These are phyloP conservation scores for Metschnikowia continentalis DNA, from an alignment of 805 yeast species.

Conservation along the genomic window DNA sequence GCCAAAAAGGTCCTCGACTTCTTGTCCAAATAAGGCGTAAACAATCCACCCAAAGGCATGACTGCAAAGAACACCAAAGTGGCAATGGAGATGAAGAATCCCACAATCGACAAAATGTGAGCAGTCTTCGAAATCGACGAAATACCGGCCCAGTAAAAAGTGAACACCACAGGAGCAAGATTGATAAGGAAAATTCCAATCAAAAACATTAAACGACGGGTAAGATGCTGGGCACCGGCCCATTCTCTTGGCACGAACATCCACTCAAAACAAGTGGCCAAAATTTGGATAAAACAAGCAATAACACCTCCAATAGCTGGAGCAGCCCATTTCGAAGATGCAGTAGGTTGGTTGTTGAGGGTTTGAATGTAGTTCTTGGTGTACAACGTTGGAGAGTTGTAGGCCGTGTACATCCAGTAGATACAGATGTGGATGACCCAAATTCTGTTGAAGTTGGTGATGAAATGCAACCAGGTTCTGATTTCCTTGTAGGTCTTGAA, in stretches of 20 bases:
- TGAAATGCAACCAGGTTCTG: conserved; percentile 72
- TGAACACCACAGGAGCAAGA: conserved; percentile 81
- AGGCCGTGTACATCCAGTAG: conserved; percentile 94
- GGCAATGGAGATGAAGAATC: conserved; percentile 81
- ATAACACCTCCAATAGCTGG: conserved; percentile 89
- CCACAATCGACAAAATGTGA: conserved; percentile 73
- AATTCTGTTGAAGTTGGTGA: conserved; percentile 77
- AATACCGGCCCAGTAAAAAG: conserved; percentile 75
- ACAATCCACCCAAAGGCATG: conserved; percentile 96
- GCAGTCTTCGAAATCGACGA: conserved; percentile 67
- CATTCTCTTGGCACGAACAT: conserved; percentile 93
- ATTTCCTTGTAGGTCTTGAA: conserved; percentile 71
- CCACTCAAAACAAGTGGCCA: conserved; percentile 92
- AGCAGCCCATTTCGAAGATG: conserved; percentile 90
- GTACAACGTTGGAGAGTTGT: conserved; percentile 86
- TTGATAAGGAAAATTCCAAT: conserved; percentile 62
- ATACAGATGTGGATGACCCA: conserved; percentile 90
- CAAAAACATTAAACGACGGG: conserved; percentile 81
- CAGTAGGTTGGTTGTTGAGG: conserved; percentile 77
- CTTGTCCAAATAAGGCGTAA: conserved; percentile 87
- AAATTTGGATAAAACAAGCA: conserved; percentile 74
- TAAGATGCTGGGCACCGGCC: conserved; percentile 98
- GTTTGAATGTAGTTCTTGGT: conserved; percentile 83
- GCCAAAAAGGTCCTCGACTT: conserved; percentile 85
- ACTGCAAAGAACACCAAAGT: conserved; percentile 83